These are phyloP conservation scores for Blastobotrys serpentis DNA, from an alignment of 1,139 yeast species.

Conservation along the genomic window DNA sequence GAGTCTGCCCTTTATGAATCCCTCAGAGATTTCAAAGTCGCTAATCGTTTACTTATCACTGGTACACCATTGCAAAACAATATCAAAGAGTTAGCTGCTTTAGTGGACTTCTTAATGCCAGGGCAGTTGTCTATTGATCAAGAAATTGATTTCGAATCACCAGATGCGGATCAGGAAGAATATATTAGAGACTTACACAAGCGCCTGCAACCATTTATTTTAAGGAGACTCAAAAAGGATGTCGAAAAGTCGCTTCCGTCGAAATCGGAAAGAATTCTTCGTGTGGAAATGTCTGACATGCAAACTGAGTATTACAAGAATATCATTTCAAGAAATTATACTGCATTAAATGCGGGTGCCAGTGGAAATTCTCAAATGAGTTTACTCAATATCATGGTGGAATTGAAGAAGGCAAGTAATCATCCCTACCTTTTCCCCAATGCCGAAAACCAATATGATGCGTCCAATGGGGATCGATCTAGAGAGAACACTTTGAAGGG, in stretches of 20 bases:
- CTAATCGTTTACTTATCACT: conserved; percentile 84
- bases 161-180: conserved; percentile 80
- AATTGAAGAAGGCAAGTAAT: conserved; percentile 92
- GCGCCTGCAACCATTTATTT: conserved; percentile 83
- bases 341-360: conserved; percentile 85
- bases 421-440: conserved; percentile 95
- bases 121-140: conserved; percentile 87
- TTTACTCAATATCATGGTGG: conserved; percentile 87
- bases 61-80: conserved; percentile 98
- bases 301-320: conserved; percentile 95
- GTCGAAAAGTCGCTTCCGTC: conserved; percentile 96
- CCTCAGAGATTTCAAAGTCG: conserved; percentile 73
- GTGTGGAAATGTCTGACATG: conserved; percentile 92
- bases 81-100: conserved; percentile 90
- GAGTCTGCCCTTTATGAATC: conserved; percentile 92
- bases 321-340: conserved; percentile 84
- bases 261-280: conserved; percentile 87
- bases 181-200: conserved; percentile 83
- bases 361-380: conserved; percentile 78
- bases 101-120: conserved; percentile 94
- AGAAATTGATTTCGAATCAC: conserved; percentile 91
- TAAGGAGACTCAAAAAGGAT: conserved; percentile 91
- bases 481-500: conserved; percentile 86
- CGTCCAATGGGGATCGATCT: conserved; percentile 44
- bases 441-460: conserved; percentile 74